Conservation (phyloP, 129 eudicot species). For the Pittosporum tobira region DNA sequence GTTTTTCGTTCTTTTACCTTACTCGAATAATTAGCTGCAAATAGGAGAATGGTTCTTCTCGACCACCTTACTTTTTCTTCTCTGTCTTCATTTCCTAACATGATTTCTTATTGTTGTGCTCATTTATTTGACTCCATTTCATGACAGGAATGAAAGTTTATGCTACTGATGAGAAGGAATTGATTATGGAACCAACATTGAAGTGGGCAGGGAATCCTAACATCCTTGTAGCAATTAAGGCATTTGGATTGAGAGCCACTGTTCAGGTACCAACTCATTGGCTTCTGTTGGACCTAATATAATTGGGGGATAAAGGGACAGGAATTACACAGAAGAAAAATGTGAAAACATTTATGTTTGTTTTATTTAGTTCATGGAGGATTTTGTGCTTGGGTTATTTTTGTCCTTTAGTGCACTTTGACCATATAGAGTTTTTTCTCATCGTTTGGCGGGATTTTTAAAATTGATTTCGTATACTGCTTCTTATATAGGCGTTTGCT, state of each 20-base stretch:
- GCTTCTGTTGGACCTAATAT: neutral
- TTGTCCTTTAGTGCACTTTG: too few species aligned
- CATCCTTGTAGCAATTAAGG: conserved; percentile 55
- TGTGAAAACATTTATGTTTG: too few species aligned
- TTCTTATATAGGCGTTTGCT: too few species aligned
- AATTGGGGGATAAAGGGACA: neutral
- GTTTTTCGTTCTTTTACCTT: too few species aligned
- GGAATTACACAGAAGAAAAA: too few species aligned
- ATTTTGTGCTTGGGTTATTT: too few species aligned
- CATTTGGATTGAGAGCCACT: conserved; percentile 76
- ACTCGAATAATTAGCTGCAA: neutral
- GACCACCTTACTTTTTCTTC: neutral
- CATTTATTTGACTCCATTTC: conserved; percentile 1
- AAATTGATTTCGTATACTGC: too few species aligned
- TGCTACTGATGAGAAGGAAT: conserved; percentile 78
- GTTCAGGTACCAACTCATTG: conserved; percentile 42
- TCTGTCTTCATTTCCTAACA: neutral
- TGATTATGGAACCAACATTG: conserved; percentile 79
- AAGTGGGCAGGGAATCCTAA: conserved; percentile 98
- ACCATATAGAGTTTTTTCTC: too few species aligned
- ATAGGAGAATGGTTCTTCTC: neutral
- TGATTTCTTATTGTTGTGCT: neutral
- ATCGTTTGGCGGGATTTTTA: too few species aligned
- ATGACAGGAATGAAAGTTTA: conserved; percentile 86
- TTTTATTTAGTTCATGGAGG: too few species aligned